Evolutionary conservation across 1,139 yeast genomes (phyloP).

Genomic region (Fermentozyma sake): DNA sequence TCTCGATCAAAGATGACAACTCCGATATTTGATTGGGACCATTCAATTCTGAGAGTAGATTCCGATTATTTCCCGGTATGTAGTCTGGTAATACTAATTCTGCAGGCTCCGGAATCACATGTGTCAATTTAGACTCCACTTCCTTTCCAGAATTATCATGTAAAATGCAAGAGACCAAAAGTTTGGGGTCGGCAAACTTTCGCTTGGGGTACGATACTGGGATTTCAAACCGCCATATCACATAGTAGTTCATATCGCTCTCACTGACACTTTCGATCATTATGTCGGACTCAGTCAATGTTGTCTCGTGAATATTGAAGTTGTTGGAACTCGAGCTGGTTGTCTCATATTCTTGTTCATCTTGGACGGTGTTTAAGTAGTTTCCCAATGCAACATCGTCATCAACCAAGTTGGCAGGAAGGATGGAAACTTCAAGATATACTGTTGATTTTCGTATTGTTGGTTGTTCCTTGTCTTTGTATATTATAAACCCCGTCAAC

Average conservation of each 20-base stretch:
- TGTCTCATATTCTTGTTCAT: conserved; percentile 5
- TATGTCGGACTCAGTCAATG: conserved; percentile 11
- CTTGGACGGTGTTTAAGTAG: conserved; percentile 2
- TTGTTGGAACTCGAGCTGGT: conserved; percentile 5
- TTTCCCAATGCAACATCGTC: conserved; percentile 5
- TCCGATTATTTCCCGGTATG: conserved; percentile 16
- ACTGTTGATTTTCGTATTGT: conserved; percentile 10
- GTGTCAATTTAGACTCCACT: too few species aligned
- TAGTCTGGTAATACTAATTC: conserved; percentile 15
- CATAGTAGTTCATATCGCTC: conserved; percentile 8
- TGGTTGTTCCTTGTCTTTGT: conserved; percentile 10
- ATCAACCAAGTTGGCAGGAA: conserved; percentile 24
- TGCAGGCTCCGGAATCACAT: conserved; percentile 1
- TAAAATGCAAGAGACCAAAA: conserved; percentile 22
- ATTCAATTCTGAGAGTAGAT: conserved; percentile 23
- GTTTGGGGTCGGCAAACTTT: conserved; percentile 27
- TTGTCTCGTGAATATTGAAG: conserved; percentile 13
- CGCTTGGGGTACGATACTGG: conserved; percentile 36
- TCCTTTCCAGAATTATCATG: conserved; percentile 10
- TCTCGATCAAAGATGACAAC: conserved; percentile 1
- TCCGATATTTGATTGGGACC: conserved; percentile 10
- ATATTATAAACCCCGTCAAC: conserved; percentile 29
- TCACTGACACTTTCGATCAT: conserved; percentile 9
- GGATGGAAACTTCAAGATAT: conserved; percentile 24
- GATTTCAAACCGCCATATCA: conserved; percentile 31